Base-by-base conservation (phyloP, 169 alveolate genomes). In the Perkinsus olseni region DNA sequence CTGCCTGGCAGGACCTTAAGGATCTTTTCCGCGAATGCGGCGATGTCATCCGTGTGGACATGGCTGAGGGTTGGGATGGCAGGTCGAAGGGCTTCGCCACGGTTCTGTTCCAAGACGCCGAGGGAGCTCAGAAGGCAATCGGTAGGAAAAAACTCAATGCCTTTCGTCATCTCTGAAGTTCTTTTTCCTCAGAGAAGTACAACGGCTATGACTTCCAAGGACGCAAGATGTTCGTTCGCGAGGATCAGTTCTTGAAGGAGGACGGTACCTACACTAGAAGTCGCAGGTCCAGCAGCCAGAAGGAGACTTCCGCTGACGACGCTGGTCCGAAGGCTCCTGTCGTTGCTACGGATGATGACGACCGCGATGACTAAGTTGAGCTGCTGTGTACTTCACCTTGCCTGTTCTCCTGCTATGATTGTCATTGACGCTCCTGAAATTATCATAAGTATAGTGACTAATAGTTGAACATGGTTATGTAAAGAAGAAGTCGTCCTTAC, bases 21-120 rank as follows among this genome's bases (percentile, higher is more conserved):
- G 95, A 94, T 74, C 92, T 94, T 21, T 94, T 94, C 94, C 91
- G 94, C 31, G 94, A 94, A 38, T 94, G 94, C 93, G 95, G 95
- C 0, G 95, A 93, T 6, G 94, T 94, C 74, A 93, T 94, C 91
- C 93, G 95, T 34, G 95, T 94, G 48, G 95, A 94, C 74, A 93
- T 94, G 50, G 82, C 93, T 92, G 93, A 91, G 93, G n/a, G 91
- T 38, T 94, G 94, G 45, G 94, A 93, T 39, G 95, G 95, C 74
- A 91, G 95, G 34, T 94, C 95, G 74, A 94, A 93, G 92, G 95
- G 95, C 38, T 93, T 94, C 39, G 95, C 94, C 90, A 93, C 94
- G 31, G 94, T 94, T 11, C 92, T 94, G 38, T 94, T 92, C 92
- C 74, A 93, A 36, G 38, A 91, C 34, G 93, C 94, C 24, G 95